Percentiles rank a stretch among this genome's conserved stretches.
Conservation (phyloP, 2,329 filamentous ascomycete genomes). For the Paracamarosporium sp. region DNA sequence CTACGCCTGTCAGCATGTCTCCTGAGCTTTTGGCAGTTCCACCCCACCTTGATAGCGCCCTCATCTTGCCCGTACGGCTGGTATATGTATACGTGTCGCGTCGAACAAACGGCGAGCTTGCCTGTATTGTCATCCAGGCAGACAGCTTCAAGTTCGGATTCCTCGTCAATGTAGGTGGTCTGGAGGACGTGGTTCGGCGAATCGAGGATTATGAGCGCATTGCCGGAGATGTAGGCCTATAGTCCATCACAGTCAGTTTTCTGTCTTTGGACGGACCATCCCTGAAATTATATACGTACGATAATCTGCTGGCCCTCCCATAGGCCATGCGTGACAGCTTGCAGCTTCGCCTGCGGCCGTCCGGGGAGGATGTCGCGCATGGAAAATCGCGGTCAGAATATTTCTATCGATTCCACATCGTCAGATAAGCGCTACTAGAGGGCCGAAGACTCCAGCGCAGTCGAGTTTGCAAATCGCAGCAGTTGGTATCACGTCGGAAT, state of each 20-base stretch:
- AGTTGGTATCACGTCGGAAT: background rate
- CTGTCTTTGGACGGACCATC: background rate
- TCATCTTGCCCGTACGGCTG: slow-evolving; percentile 74
- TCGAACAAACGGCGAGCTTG: slow-evolving; percentile 80
- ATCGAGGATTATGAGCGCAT: slow-evolving; percentile 82
- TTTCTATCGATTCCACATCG: slow-evolving; percentile 33
- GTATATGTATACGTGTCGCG: slow-evolving; percentile 75
- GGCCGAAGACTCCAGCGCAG: background rate
- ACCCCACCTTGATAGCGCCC: slow-evolving; percentile 73
- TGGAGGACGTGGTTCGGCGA: slow-evolving; percentile 79
- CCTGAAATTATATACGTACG: slow-evolving; percentile 56
- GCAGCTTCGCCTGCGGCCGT: slow-evolving; percentile 77
- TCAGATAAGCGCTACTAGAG: slow-evolving; percentile 1
- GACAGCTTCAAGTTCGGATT: slow-evolving; percentile 73
- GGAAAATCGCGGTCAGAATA: slow-evolving; percentile 19
- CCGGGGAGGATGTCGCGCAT: slow-evolving; percentile 84
- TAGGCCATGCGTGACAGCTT: slow-evolving; percentile 75
- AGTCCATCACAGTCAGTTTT: slow-evolving; percentile 12
- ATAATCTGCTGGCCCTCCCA: slow-evolving; percentile 77
- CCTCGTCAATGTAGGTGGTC: slow-evolving; percentile 86
- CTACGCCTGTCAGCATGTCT: slow-evolving; percentile 44
- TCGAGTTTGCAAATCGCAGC: background rate
- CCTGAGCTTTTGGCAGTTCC: slow-evolving; percentile 5
- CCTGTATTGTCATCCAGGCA: slow-evolving; percentile 82
- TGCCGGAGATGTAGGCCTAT: slow-evolving; percentile 88